Evolutionary conservation across 306 rosid genomes (phyloP), one percentile per base, ranked within the genome.

Genomic region (Ceratonia siliqua): DNA sequence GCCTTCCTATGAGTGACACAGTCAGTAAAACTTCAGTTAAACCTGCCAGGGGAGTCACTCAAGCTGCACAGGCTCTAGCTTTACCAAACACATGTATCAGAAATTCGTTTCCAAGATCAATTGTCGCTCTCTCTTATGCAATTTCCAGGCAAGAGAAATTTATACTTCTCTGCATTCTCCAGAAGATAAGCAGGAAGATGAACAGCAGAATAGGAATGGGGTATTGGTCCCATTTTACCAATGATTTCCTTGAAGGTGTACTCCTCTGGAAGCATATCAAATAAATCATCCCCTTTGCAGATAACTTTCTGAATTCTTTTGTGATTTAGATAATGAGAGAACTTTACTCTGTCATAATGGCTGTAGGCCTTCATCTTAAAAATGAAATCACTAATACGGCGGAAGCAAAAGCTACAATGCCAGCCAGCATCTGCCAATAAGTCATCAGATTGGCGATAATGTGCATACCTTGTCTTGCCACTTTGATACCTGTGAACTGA

Each of bases 381-480:
- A 74, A 89, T 28, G 82, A 94, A 94, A 72, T 94, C 99, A 1
- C 86, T 89, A 78, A 94, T 92, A 6, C 79, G 83, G 20, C 97
- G 96, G 72, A 94, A 94, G 90, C 99, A 94, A 76, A 94, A 94
- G 93, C 99, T 94, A 75, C 99, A 94, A 79, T 94, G 99, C 99
- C 99, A 94, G 3, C 99, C 99, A 39, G 99, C 82, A 84, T 94
- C 99, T 0, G 97, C 99, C 82, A 94, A 81, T 50, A 94, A 65
- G 73, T 62, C 83, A 48, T 94, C 97, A n/a, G 99, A 85, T 73
- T 92, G 99, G 41, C 98, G 91, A 68, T 83, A 94, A 79, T 94
- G 99, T 0, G 94, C 97, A 76, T 94, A 94, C 78, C 86, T 88
- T 48, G 99, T 94, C 85, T 82, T 85, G 1, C 91, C 93, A 8